These are phyloP conservation scores for Lentinula sp. DNA, from an alignment of 768 basidiomycete species.

Conservation along the genomic window DNA sequence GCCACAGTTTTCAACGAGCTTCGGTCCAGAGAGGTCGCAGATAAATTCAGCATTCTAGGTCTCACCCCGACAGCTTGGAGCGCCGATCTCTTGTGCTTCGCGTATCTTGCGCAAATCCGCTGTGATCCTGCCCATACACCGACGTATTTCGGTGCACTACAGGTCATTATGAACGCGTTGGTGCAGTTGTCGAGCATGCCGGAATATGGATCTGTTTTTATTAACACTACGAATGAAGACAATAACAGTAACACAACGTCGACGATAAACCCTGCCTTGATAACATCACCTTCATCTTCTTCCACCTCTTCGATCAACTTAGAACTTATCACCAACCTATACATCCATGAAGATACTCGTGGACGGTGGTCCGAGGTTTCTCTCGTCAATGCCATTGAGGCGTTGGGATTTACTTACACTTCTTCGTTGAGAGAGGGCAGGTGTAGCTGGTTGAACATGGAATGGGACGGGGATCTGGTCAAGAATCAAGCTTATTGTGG, in stretches of 20 bases:
- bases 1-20: neutral
- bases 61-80: conserved; percentile 37
- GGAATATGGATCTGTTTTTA: conserved; percentile 47
- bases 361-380: neutral
- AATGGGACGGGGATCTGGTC: neutral
- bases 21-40: neutral
- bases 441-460: neutral
- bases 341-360: neutral
- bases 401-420: neutral
- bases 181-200: conserved; percentile 41
- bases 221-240: conserved; percentile 47
- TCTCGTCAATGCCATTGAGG: neutral
- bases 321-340: neutral
- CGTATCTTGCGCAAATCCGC: conserved; percentile 74
- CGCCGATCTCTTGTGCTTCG: conserved; percentile 67
- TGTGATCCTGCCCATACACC: conserved; percentile 67
- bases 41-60: neutral
- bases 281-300: conserved; percentile 24
- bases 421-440: too few species aligned
- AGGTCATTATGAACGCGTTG: conserved; percentile 43
- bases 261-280: neutral
- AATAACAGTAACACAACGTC: too few species aligned
- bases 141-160: conserved; percentile 57
- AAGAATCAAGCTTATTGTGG: neutral
- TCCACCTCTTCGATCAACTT: neutral